Percentiles rank a stretch among this genome's conserved stretches.
Evolutionary conservation across 1,139 yeast species (phyloP).

Genomic region (Suhomyces anneliseae): DNA sequence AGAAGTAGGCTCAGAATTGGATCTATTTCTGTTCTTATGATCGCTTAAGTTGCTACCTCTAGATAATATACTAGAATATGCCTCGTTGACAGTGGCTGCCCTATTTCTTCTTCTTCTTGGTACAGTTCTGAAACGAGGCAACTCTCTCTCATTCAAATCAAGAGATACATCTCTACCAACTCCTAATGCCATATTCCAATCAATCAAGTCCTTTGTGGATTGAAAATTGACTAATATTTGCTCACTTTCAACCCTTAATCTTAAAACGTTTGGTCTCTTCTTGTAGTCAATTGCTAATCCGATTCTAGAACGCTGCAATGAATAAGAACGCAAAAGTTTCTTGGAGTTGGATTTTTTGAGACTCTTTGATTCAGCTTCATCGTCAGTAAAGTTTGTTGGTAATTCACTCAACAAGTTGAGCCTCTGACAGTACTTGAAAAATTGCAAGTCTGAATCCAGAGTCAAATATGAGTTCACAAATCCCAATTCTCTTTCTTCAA

Average conservation of each 20-base stretch:
- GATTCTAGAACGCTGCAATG: constrained; percentile 66
- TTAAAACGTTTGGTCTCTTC: constrained; percentile 56
- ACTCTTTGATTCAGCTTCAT: constrained; percentile 7
- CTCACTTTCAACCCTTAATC: constrained; percentile 67
- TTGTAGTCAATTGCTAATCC: constrained; percentile 73
- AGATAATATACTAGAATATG: not conserved
- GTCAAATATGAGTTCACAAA: constrained; percentile 30
- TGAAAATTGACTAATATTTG: constrained; percentile 62
- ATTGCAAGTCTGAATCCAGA: constrained; percentile 38
- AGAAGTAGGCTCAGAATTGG: constrained; percentile 16
- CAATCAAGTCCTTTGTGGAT: constrained; percentile 56
- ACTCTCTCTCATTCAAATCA: constrained; percentile 57
- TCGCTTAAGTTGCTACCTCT: constrained; percentile 1
- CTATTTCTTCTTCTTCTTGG: constrained; percentile 57
- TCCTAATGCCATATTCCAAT: constrained; percentile 61
- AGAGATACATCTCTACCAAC: constrained; percentile 66
- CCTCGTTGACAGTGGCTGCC: not conserved
- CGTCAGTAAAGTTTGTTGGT: constrained; percentile 2
- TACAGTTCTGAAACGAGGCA: constrained; percentile 70
- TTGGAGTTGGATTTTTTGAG: constrained; percentile 6
- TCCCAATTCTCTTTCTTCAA: constrained; percentile 13
- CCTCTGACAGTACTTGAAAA: constrained; percentile 33
- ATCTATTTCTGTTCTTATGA: constrained; percentile 16
- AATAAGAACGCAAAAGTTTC: constrained; percentile 45
- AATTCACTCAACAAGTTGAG: constrained; percentile 16